Conservation (phyloP, 768 basidiomycete genomes). For the Naganishia kalamii region DNA sequence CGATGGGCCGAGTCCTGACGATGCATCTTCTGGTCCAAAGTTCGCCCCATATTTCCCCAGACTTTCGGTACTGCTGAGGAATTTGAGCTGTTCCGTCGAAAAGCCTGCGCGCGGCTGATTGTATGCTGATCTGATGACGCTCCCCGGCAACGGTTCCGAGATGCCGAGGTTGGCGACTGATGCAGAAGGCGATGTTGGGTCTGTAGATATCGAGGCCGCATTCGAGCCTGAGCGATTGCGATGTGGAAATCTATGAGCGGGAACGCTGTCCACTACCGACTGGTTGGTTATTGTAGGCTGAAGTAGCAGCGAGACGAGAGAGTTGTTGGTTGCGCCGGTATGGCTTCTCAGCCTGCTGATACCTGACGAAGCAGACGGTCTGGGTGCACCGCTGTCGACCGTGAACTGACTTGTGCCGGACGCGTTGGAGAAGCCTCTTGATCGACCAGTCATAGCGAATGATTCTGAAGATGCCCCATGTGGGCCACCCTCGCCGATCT, state of each 20-base stretch:
- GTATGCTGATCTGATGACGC: slow-evolving; percentile 15
- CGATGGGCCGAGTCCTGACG: neutral
- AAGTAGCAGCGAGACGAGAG: slow-evolving; percentile 15
- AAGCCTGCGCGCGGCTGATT: slow-evolving; percentile 17
- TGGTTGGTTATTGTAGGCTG: slow-evolving; percentile 5
- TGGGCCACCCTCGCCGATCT: neutral
- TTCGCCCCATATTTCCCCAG: slow-evolving; percentile 20
- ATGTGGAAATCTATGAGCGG: neutral
- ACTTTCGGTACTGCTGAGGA: slow-evolving; percentile 24
- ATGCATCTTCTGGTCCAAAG: slow-evolving; percentile 1
- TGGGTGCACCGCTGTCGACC: neutral
- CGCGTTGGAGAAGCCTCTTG: slow-evolving; percentile 16
- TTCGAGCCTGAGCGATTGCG: slow-evolving; percentile 1
- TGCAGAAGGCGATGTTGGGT: slow-evolving; percentile 8
- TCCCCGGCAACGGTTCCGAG: slow-evolving; percentile 19
- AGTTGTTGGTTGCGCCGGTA: slow-evolving; percentile 1
- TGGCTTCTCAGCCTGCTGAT: slow-evolving; percentile 5
- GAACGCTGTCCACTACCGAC: neutral
- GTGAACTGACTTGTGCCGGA: neutral
- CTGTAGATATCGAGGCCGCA: neutral
- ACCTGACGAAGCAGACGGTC: neutral
- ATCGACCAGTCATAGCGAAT: slow-evolving; percentile 10
- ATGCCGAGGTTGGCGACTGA: slow-evolving; percentile 18
- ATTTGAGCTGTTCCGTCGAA: slow-evolving; percentile 16
- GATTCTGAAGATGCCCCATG: neutral